Conservation (phyloP, 2,329 filamentous ascomycete genomes). For the Ophiostoma populinum region DNA sequence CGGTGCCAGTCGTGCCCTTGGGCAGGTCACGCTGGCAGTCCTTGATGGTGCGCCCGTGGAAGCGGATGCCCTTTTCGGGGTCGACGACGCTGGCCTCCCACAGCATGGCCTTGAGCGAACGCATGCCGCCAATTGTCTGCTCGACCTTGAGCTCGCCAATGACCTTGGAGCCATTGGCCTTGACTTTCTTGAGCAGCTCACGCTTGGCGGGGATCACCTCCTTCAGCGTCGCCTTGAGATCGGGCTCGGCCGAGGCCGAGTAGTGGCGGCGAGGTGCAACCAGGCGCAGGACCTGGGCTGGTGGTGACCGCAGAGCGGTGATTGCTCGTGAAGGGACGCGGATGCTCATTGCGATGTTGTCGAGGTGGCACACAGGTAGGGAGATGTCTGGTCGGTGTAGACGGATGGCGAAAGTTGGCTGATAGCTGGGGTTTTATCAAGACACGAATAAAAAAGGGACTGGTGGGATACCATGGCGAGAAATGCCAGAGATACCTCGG, state of each 20-base stretch:
- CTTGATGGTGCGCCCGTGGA: slow-evolving; percentile 95
- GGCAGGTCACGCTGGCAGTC: slow-evolving; percentile 89
- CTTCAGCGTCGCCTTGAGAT: slow-evolving; percentile 75
- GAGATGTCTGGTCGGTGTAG: too few species aligned
- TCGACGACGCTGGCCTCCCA: slow-evolving; percentile 98
- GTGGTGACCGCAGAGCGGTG: slow-evolving; percentile 8
- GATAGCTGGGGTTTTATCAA: too few species aligned
- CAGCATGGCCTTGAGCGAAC: slow-evolving; percentile 91
- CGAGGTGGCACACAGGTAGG: too few species aligned
- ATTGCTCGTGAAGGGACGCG: slow-evolving; percentile 10
- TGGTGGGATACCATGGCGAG: too few species aligned
- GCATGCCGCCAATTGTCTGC: slow-evolving; percentile 92
- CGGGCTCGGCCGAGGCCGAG: slow-evolving; percentile 61
- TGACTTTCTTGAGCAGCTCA: slow-evolving; percentile 86
- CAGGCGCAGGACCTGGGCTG: slow-evolving; percentile 14
- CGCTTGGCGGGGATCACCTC: slow-evolving; percentile 80
- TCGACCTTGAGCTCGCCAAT: slow-evolving; percentile 88
- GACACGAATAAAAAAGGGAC: too few species aligned
- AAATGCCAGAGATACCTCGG: too few species aligned
- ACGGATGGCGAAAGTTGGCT: too few species aligned
- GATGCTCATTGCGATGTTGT: slow-evolving; percentile 10
- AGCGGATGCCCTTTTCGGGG: slow-evolving; percentile 91
- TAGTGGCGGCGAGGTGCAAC: slow-evolving; percentile 38
- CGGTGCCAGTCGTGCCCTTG: slow-evolving; percentile 79
- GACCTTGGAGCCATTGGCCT: slow-evolving; percentile 62